phyloP scores from a whole-genome alignment of 1,139 yeast genomes.

The Hyphopichia buzzinii region DNA sequence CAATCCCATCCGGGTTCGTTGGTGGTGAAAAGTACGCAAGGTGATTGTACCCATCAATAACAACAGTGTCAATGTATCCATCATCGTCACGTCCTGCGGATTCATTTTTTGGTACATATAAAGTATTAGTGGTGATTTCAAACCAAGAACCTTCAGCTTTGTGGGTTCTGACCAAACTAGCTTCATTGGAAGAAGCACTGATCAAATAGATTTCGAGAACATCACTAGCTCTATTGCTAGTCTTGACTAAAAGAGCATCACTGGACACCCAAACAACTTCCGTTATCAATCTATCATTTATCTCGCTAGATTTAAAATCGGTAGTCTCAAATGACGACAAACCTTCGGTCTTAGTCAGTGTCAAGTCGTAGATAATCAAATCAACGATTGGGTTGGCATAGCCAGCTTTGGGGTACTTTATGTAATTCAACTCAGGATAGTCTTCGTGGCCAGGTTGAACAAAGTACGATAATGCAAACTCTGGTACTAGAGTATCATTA shows the following conservation, averaged over 20 bases:
- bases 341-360: neutral
- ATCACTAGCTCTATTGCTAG: conserved; percentile 47
- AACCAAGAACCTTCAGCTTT: conserved; percentile 55
- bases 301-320: conserved; percentile 21
- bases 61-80: conserved; percentile 57
- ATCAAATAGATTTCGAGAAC: conserved; percentile 39
- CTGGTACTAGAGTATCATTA: conserved; percentile 54
- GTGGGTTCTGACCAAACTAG: conserved; percentile 36
- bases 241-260: conserved; percentile 31
- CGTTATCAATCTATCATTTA: conserved; percentile 34
- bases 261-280: conserved; percentile 45
- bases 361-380: conserved; percentile 33
- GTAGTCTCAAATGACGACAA: conserved; percentile 12
- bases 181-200: conserved; percentile 24
- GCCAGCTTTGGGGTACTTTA: conserved; percentile 50
- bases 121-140: conserved; percentile 76
- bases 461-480: conserved; percentile 51
- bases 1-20: conserved; percentile 33
- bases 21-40: conserved; percentile 59
- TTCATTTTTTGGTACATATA: conserved; percentile 63
- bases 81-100: conserved; percentile 38
- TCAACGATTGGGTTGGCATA: conserved; percentile 43
- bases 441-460: conserved; percentile 46
- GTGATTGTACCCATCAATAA: conserved; percentile 52
- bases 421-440: conserved; percentile 37